Base-by-base conservation (phyloP, 352 stramenopile genomes). In the Phytophthora lateralis region DNA sequence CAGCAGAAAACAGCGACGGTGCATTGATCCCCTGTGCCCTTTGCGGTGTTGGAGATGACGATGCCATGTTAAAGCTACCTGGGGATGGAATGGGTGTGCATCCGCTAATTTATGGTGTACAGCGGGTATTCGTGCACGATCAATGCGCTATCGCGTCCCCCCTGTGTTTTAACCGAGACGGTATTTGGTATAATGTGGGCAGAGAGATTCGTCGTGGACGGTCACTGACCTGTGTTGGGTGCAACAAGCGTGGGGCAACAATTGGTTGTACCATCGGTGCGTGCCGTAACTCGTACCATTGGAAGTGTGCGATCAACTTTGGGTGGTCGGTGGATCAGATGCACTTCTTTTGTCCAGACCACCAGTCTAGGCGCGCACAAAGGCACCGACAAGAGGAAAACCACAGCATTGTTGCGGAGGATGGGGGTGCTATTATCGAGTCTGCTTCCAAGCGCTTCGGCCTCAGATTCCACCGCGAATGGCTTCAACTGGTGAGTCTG, bases 71-170 rank as follows among this genome's bases (percentile, higher is more conserved):
- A 9, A 90, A 87, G 55, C 72, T 96, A 6, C 87, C 87, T 52
- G 85, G 85, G 21, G 80, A 94, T 10, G 79, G 68, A 4, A 88
- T 96, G 81, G 85, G 87, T 9, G 56, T 78, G 4, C 68, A 93
- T 37, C 83, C 87, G 14, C 62, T 96, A 8, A 82, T 94, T 38
- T 84, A 76, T 34, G 85, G 82, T 2, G 48, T 59, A 0, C 85
- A 94, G 66, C 73, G 87, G 2, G 62, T 94, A 12, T 96, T 96
- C 59, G 87, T 96, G 2, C 87, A 96, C 34, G 87, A 96, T 48
- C 87, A 94, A 43, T 96, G 87, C 39, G 77, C 87, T 11, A 94
- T 96, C 44, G 85, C 85, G 3, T 96, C 87, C 5, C 87, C 87
- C 1, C 55, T 92, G 27, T 93, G 83, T 55, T 96, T 96, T 60